These are phyloP conservation scores for Candida nitratophila DNA, from an alignment of 805 yeast species.

Conservation along the genomic window DNA sequence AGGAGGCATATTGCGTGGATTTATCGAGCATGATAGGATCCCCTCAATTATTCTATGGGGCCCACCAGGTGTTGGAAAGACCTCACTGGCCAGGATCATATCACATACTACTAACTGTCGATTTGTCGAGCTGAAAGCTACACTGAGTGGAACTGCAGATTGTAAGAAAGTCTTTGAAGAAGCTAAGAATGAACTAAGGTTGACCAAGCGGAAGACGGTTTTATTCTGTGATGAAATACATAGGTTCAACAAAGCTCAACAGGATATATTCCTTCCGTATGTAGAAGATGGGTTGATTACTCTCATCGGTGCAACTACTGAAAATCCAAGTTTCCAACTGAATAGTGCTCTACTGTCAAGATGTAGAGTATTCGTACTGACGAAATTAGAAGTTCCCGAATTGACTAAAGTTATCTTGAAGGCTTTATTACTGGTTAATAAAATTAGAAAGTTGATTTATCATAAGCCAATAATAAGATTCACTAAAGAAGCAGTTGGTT, in stretches of 20 bases:
- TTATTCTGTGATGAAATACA: conserved; percentile 92
- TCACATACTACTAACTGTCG: conserved; percentile 42
- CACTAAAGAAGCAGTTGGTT: conserved; percentile 49
- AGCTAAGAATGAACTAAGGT: conserved; percentile 35
- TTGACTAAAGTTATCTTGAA: conserved; percentile 43
- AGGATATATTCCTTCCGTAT: conserved; percentile 76
- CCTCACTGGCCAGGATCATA: conserved; percentile 60
- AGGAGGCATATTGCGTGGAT: conserved; percentile 59
- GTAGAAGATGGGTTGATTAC: conserved; percentile 79
- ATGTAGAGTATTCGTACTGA: conserved; percentile 70
- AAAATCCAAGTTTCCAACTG: conserved; percentile 80
- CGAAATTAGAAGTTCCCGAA: conserved; percentile 43
- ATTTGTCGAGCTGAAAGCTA: conserved; percentile 81
- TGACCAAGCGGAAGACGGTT: conserved; percentile 51
- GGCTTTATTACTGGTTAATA: conserved; percentile 55
- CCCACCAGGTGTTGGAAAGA: conserved; percentile 94
- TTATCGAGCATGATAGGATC: conserved; percentile 52
- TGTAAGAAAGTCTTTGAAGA: conserved; percentile 54
- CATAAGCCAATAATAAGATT: conserved; percentile 45
- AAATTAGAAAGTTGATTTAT: conserved; percentile 47
- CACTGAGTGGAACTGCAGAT: conserved; percentile 61
- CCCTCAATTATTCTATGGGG: conserved; percentile 94
- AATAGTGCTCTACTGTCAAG: conserved; percentile 80
- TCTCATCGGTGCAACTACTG: conserved; percentile 95
- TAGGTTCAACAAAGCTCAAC: conserved; percentile 78